phyloP scores from a whole-genome alignment of 495 filamentous ascomycete species.

The Penicillium malachiteum region DNA sequence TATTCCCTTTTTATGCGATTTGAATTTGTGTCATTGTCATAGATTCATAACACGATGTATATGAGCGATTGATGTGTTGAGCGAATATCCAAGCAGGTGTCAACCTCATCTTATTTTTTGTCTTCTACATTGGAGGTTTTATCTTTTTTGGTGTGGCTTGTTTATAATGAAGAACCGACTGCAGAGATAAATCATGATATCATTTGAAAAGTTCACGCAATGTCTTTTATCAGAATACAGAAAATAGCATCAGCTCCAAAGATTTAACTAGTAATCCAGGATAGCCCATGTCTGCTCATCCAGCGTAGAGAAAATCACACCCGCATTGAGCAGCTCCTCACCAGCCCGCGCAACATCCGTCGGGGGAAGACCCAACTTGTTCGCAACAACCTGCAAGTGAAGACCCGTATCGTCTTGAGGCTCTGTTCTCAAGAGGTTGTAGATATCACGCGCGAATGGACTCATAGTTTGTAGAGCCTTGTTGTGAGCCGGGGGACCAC shows the following conservation, averaged over 20 bases:
- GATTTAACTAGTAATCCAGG: slow-evolving; percentile 48
- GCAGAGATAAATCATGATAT: slow-evolving; percentile 29
- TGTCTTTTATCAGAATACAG: not conserved
- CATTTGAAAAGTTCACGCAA: slow-evolving; percentile 18
- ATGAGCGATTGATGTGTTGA: too few species aligned
- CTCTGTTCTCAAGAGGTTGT: slow-evolving; percentile 57
- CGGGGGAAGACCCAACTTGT: slow-evolving; percentile 57
- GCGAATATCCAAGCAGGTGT: too few species aligned
- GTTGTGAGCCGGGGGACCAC: slow-evolving; percentile 15
- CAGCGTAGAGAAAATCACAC: slow-evolving; percentile 83
- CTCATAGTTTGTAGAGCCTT: slow-evolving; percentile 50
- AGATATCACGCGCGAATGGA: slow-evolving; percentile 63
- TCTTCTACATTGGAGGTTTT: too few species aligned
- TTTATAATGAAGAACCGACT: too few species aligned
- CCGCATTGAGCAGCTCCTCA: slow-evolving; percentile 70
- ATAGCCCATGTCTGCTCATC: slow-evolving; percentile 82
- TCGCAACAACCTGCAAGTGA: slow-evolving; percentile 72
- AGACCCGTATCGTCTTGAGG: slow-evolving; percentile 76
- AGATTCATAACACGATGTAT: too few species aligned
- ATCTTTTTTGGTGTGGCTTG: too few species aligned
- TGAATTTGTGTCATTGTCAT: too few species aligned
- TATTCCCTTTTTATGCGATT: too few species aligned
- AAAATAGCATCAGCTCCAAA: not conserved
- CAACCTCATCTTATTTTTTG: too few species aligned
- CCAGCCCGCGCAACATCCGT: slow-evolving; percentile 71